Base-by-base conservation (phyloP, 345 rosid genomes). In the Durio zibethinus region DNA sequence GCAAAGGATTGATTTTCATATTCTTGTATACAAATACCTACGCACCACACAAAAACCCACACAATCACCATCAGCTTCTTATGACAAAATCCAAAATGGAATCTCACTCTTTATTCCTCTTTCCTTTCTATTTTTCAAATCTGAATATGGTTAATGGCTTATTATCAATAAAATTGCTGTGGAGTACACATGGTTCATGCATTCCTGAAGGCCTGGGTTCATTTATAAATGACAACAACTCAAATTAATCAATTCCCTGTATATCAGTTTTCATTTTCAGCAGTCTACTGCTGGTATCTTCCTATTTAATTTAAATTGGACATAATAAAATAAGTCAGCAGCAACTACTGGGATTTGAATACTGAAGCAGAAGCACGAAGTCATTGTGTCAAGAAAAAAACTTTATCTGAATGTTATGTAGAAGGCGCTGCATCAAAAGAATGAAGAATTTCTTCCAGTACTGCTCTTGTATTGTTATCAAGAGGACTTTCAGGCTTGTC, bases 401-500 rank as follows among this genome's bases (percentile, higher is more conserved):
- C 56, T 45, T 27, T 38, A 3, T 45, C 73, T 1, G 38, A 29
- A 69, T 18, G 2, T 50, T 47, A 69, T 15, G 40, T 27, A 27
- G 57, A 45, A 45, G 84, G 84, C 68, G 83, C 77, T 38, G 73
- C 80, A 85, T 89, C 91, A 79, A 93, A 91, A 82, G 97, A 95
- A 79, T 89, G 93, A 72, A 95, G 93, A 73, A 95, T 89, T 86
- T 90, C 85, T 81, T 93, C 96, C 82, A 93, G 78, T 80, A 81
- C 54, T 56, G 42, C 33, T 75, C 94, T 87, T 15, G 92, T 93
- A 77, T 76, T 68, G 53, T 78, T 53, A 79, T 93, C 94, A 52
- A 95, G 85, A 68, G 98, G 97, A 67, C 79, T 84, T 83, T 93
- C 98, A 9, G 86, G 89, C 73, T 85, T 90, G 85, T 95, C 97